Percentiles rank a stretch among this genome's conserved stretches.
Evolutionary conservation across 2,329 filamentous ascomycete genomes (phyloP).

Genomic region (Fusarium bactridioides): DNA sequence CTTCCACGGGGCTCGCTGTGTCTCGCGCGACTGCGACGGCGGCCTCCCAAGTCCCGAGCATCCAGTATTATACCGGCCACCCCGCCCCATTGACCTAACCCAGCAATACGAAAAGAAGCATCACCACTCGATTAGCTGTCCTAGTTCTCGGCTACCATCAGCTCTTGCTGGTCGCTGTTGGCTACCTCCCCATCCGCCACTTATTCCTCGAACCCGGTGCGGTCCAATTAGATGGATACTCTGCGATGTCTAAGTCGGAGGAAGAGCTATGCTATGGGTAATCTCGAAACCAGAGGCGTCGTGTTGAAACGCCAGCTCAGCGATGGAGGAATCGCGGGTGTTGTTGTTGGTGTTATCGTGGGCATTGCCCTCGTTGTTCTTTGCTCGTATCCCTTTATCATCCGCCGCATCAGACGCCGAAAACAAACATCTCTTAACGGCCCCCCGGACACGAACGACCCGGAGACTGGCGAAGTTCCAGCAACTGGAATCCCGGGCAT

Average conservation of each 20-base stretch:
- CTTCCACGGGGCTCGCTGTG: slow-evolving; percentile 26
- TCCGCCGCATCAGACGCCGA: slow-evolving; percentile 43
- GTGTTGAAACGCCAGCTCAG: slow-evolving; percentile 42
- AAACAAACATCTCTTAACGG: slow-evolving; percentile 36
- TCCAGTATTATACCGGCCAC: slow-evolving; percentile 24
- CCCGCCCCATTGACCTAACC: slow-evolving; percentile 29
- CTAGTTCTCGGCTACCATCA: slow-evolving; percentile 23
- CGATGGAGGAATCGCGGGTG: slow-evolving; percentile 49
- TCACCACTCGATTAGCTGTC: slow-evolving; percentile 15
- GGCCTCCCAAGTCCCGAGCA: slow-evolving; percentile 36
- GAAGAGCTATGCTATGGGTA: slow-evolving; percentile 36
- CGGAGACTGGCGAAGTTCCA: slow-evolving; percentile 43
- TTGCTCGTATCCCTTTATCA: slow-evolving; percentile 52
- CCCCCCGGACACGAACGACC: slow-evolving; percentile 36
- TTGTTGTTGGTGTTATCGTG: slow-evolving; percentile 48
- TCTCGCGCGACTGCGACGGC: slow-evolving; percentile 36
- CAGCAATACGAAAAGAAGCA: slow-evolving; percentile 20
- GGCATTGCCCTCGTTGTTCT: slow-evolving; percentile 46
- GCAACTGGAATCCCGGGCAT: slow-evolving; percentile 10
- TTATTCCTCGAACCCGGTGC: slow-evolving; percentile 13
- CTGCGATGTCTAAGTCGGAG: slow-evolving; percentile 31
- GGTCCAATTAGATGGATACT: slow-evolving; percentile 33
- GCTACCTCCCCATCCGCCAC: slow-evolving; percentile 13
- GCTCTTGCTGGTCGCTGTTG: slow-evolving; percentile 36
- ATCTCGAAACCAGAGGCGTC: slow-evolving; percentile 28